Evolutionary conservation across 495 filamentous ascomycete genomes (phyloP).

Genomic region (Penicillium tannophilum): DNA sequence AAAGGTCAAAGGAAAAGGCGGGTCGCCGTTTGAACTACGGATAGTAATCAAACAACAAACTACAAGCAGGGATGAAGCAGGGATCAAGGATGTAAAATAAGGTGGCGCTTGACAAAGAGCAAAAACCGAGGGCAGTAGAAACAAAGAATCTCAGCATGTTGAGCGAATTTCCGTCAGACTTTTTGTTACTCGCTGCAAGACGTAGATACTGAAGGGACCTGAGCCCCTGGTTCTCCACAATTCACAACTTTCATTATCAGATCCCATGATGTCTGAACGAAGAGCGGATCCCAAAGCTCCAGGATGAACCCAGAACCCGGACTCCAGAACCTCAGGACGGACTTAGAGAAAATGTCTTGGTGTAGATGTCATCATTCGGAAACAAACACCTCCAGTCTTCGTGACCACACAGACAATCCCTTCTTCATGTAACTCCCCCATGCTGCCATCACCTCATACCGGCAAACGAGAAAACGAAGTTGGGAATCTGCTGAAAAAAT

Average conservation of each 20-base stretch:
- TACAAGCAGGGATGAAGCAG: not conserved
- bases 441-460: not conserved
- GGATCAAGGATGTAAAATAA: too few species aligned
- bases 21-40: not conserved
- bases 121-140: too few species aligned
- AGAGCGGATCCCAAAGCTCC: not conserved
- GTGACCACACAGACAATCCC: slow-evolving; percentile 4
- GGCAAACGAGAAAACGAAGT: not conserved
- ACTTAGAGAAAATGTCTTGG: not conserved
- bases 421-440: not conserved
- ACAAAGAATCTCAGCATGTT: not conserved
- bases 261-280: not conserved
- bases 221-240: not conserved
- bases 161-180: not conserved
- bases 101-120: too few species aligned
- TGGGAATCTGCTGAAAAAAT: not conserved
- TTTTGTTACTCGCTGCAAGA: not conserved
- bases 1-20: not conserved
- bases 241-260: not conserved
- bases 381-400: not conserved
- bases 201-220: not conserved
- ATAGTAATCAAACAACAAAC: not conserved
- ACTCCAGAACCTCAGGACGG: not conserved
- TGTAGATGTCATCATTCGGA: not conserved
- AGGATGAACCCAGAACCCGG: not conserved